phyloP scores from a whole-genome alignment of 306 rosid genomes.

The Dryas octopetala region DNA sequence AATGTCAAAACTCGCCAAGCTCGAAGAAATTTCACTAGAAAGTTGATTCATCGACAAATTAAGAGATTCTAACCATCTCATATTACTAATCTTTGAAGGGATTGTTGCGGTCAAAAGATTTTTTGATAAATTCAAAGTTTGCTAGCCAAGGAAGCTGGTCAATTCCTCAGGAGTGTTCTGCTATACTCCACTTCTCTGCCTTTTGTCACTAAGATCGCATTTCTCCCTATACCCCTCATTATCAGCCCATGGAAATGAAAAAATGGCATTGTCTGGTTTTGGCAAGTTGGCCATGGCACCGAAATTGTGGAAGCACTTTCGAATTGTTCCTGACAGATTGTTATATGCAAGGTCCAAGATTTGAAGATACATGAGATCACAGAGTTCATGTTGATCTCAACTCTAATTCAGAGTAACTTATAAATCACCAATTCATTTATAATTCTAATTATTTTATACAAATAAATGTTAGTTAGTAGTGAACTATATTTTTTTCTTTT shows the following conservation, averaged over 20 bases:
- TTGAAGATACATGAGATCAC: neutral
- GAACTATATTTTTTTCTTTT: no score
- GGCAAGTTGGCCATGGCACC: neutral
- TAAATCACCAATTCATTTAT: no score
- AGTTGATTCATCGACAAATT: slow-evolving; percentile 22
- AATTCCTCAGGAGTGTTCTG: neutral
- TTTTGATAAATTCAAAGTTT: neutral
- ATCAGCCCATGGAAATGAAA: no score
- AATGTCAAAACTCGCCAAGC: slow-evolving; percentile 8
- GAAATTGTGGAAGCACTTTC: slow-evolving; percentile 10
- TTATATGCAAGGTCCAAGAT: slow-evolving; percentile 25
- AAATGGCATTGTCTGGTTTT: no score
- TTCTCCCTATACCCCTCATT: neutral
- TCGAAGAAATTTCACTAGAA: slow-evolving; percentile 4
- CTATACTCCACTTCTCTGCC: neutral
- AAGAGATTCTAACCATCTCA: neutral
- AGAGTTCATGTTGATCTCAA: neutral
- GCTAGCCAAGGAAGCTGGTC: neutral
- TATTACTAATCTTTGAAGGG: slow-evolving; percentile 1
- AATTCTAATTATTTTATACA: no score
- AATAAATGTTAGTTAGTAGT: no score
- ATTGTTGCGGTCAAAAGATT: slow-evolving; percentile 12
- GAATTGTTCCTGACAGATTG: slow-evolving; percentile 16
- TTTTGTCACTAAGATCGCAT: slow-evolving; percentile 1
- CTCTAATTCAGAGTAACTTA: no score